Base-by-base conservation (phyloP, 805 yeast species). In the Wickerhamomyces silvicola region DNA sequence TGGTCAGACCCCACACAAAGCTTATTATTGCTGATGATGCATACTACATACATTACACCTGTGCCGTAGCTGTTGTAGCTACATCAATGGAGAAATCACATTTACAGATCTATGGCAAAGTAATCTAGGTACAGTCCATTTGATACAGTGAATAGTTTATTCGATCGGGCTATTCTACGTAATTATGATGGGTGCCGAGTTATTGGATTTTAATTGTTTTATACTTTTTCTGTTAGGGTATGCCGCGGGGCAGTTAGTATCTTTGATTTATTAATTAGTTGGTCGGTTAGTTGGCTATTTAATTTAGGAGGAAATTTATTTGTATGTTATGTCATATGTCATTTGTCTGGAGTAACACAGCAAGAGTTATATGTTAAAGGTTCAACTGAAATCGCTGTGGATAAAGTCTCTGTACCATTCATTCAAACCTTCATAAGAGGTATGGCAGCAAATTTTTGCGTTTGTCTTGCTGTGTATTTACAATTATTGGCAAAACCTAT, bases 71-170 rank as follows among this genome's bases (percentile, higher is more conserved):
- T 0, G 80, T 81, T 24, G 90, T 82, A 13, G 94, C 94, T 7
- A 83, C 92, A 0, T 67, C 86, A 3, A 82, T 82, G 92, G 83
- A 83, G 55, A 83, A 83, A 48, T 71, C 88, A 4, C 66, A 94
- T 54, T 65, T 81, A 18, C 67, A 75, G 41, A 51, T 1, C 41
- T 70, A 2, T 50, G 57, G 36, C 51, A 57, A 6, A 39, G 41
- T 0, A 64, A 72, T 39, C 75, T 75, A 0, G 85, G 84, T 2
- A 28, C 76, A 0, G 57, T 78, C 2, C 66, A 62, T 23, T 43
- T 78, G 15, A 28, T 78, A 6, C 83, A 78, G 39, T 88, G 86
- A 11, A 41, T 68, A 0, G 68, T 74, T 3, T 83, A 75, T 47
- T 77, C 87, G 2, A 70, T 83, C 18, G 92, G 90, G 0, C 56